These are phyloP conservation scores for Sutorius australiensis DNA, from an alignment of 768 basidiomycete genomes.

Conservation along the genomic window DNA sequence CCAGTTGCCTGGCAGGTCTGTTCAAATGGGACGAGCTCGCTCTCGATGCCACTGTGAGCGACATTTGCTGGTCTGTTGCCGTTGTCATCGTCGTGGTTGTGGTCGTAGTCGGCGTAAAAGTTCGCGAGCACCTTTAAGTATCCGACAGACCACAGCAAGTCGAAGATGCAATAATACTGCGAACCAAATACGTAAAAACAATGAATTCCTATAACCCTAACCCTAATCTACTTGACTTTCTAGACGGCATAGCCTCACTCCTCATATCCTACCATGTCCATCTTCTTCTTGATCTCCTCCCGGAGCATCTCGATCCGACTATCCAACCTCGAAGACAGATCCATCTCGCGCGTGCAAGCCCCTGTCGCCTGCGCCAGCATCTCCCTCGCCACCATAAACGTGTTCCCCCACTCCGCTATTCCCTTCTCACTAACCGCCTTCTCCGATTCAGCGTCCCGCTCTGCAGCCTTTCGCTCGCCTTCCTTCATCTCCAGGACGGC, in stretches of 20 bases:
- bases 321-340: slow-evolving; percentile 66
- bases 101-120: slow-evolving; percentile 3
- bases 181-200: slow-evolving; percentile 16
- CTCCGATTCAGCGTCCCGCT: slow-evolving; percentile 29
- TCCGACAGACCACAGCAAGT: slow-evolving; percentile 18
- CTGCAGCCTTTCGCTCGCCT: slow-evolving; percentile 37
- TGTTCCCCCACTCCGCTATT: slow-evolving; percentile 41
- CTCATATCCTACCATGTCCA: slow-evolving; percentile 38
- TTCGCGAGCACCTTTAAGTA: slow-evolving; percentile 2
- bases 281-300: slow-evolving; percentile 67
- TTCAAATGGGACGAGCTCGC: slow-evolving; percentile 39
- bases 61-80: slow-evolving; percentile 54
- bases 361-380: slow-evolving; percentile 51
- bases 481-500: slow-evolving; percentile 69
- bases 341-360: slow-evolving; percentile 48
- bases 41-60: slow-evolving; percentile 47
- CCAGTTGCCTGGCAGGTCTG: slow-evolving; percentile 46
- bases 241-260: slow-evolving; percentile 1
- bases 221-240: neutral
- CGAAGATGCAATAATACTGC: neutral
- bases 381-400: slow-evolving; percentile 44
- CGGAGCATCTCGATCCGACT: slow-evolving; percentile 64
- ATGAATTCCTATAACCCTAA: slow-evolving; percentile 5
- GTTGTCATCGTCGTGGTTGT: slow-evolving; percentile 31
- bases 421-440: slow-evolving; percentile 1